phyloP scores from a whole-genome alignment of 441 rosid genomes.

The Codiaeum variegatum region DNA sequence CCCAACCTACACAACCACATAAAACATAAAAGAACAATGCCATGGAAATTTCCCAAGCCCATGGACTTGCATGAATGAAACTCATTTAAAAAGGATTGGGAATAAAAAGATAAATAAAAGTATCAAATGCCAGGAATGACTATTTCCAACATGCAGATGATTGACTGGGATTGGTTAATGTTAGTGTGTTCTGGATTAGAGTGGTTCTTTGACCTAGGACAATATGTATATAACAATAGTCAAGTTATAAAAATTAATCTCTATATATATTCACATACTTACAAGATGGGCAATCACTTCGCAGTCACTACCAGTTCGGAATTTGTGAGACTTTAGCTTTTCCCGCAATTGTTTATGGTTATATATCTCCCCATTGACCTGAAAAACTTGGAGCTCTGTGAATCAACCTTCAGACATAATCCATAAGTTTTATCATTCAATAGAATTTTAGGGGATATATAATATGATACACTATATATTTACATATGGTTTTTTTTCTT shows the following conservation, averaged over 20 bases:
- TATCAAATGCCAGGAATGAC: background rate
- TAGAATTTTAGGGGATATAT: too few species aligned
- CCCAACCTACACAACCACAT: background rate
- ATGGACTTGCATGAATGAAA: background rate
- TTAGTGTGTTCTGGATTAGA: background rate
- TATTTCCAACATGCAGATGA: background rate
- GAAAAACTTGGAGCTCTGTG: background rate
- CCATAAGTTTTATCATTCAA: constrained; percentile 9
- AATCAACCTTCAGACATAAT: background rate
- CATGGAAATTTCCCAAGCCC: background rate
- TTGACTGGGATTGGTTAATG: background rate
- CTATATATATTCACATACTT: constrained; percentile 30
- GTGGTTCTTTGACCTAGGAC: background rate
- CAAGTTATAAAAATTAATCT: background rate
- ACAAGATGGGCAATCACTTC: constrained; percentile 99
- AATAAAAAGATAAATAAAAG: background rate
- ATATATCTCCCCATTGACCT: constrained; percentile 98
- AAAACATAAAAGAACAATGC: background rate
- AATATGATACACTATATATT: too few species aligned
- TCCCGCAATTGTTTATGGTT: constrained; percentile 71
- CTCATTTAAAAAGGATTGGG: background rate
- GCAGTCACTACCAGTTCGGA: constrained; percentile 94
- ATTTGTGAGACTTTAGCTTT: constrained; percentile 60
- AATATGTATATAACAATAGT: too few species aligned
- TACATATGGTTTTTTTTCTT: too few species aligned